Evolutionary conservation across 768 basidiomycete genomes (phyloP), one percentile per base, ranked within the genome.

Genomic region (Leucosporidium yakuticum): DNA sequence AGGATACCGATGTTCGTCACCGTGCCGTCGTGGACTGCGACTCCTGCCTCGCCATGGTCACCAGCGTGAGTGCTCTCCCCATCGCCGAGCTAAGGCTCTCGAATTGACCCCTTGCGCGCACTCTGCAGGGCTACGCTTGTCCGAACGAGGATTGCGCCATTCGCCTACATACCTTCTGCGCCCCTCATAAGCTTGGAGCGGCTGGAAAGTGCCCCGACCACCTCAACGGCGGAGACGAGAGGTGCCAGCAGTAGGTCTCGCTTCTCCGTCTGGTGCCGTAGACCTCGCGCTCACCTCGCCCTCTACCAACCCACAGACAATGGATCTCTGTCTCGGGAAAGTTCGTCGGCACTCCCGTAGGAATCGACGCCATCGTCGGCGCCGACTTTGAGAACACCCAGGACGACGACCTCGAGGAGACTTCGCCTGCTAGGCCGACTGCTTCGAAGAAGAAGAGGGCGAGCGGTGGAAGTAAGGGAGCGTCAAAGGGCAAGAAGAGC

Each of bases 41-140:
- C 3, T 83, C 87, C 58, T 93, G 91, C 79, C 76, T 82, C 68
- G 87, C 88, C 80, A 88, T 89, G 20, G 80, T 77, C 17, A 72
- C 71, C 19, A 69, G 58, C 63, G 75, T 73, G 21, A 19, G 70
- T 47, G 27, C 8, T 32, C 20, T 29, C 25, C 61, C 51, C 27
- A 1, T 32, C 4, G 5, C 27, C 25, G 9, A 25, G 17, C 9
- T 20, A 44, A 1, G 15, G 11, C 27, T 23, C 39, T n/a, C 17
- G 82, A 82, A 34, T 77, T 90, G 77, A 90, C 90, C 55, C 17
- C 19, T 15, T 75, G 77, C 77, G 54, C 84, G 86, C 65, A 90
- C 89, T 71, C 87, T 85, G 77, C 78, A 75, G 47, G 82, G 76
- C 61, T 86, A 82, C 75, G 82, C 82, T 39, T 78, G 80, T 47